Base-by-base conservation (phyloP, 352 stramenopile species). In the Globisporangium parvum region DNA sequence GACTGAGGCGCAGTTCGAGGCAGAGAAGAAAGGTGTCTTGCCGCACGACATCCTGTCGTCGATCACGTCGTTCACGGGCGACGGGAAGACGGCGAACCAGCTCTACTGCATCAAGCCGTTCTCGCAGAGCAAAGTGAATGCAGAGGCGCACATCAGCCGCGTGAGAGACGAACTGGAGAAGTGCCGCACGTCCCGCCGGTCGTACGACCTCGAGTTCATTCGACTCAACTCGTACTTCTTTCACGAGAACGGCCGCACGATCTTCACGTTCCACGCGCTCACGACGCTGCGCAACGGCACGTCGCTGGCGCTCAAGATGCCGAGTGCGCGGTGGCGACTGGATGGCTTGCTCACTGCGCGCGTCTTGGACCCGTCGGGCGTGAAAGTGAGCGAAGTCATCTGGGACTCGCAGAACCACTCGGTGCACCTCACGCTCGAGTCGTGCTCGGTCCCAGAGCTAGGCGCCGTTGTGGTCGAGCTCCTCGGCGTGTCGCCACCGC, bases 131-230 rank as follows among this genome's bases (percentile, higher is more conserved):
- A 70, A 77, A 40, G 35, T 9, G 15, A 54, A 69, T 11, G 57
- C 64, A 8, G 55, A 65, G 3, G 20, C 51, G 6, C 73, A 84
- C 33, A 54, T 80, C 35, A 67, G 64, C 0, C 52, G 71, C 18
- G 63, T 80, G 3, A 55, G 37, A 15, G 67, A 71, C 40, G 57
- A 60, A 26, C 47, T 82, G 6, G 28, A 26, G 4, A 35, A 62
- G 18, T 77, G 70, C 26, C 61, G 73, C 14, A 71, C 71, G 35
- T 76, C 69, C 0, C 59, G 63, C 1, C 49, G 57, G 11, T 65
- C 60, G 40, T 86, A 84, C 51, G 64, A 67, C n/a, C 60, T 86
- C 6, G 62, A 84, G 60, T 86, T 86, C 55, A 55, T 86, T 39
- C 64, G 73, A 1, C 47, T 86, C 12, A 78, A 74, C n/a, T 76